Base-by-base conservation (phyloP, 805 yeast species). In the Debaryomyces maramus region DNA sequence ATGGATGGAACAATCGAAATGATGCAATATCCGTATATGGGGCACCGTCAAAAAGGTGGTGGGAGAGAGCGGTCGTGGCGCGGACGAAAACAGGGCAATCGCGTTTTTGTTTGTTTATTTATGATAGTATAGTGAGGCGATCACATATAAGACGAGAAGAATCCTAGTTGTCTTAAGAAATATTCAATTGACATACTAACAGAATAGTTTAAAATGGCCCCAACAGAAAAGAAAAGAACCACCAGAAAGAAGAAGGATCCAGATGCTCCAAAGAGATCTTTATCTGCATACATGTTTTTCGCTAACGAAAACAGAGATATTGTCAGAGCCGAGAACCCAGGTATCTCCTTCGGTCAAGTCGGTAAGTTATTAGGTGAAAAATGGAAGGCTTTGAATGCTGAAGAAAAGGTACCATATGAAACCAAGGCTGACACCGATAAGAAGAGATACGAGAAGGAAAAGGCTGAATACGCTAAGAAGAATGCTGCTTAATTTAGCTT, bases 271-370 rank as follows among this genome's bases (percentile, higher is more conserved):
- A 93, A 93, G 88, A 88, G 98, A 72, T 88, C 97, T 18, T 75
- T 93, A 65, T 88, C 97, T 45, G 97, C 98, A 36, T 93, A 91
- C 83, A 90, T 93, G 98, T 91, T 88, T 81, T 93, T 90, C 63
- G 98, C 99, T 56, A 89, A 88, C 65, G 97, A 89, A 62, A 86
- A 87, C 79, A 90, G 99, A 78, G 97, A 91, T 70, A 80, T 81
- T 50, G 96, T 93, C 53, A 83, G 96, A 67, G 83, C 91, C 47
- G 98, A 90, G 67, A 88, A 91, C 78, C 97, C 98, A 58, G 97
- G 96, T 64, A 86, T 90, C 55, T 72, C 90, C 31, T 93, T 93
- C 60, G 99, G 95, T 53, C 95, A 89, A 73, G 91, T 93, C 51
- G 98, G 98, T 63, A 88, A 85, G 70, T 67, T 88, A 46, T 81